A percentile compares a stretch with the other conserved stretches of the same genome.
These are phyloP conservation scores for Daldinia grandis DNA, from an alignment of 495 filamentous ascomycete genomes.

Conservation along the genomic window DNA sequence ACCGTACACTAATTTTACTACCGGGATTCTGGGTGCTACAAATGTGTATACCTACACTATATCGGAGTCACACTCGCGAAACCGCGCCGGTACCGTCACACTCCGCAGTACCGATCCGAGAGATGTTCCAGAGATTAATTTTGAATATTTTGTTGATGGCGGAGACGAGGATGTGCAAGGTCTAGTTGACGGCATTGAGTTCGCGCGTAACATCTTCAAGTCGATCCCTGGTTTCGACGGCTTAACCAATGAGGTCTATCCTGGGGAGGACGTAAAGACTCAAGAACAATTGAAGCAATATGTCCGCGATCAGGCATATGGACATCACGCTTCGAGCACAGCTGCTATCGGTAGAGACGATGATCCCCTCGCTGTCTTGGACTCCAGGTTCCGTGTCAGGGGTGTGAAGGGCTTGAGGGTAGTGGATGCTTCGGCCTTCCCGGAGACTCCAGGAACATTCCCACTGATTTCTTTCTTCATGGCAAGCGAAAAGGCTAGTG, in stretches of 20 bases:
- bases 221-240: neutral
- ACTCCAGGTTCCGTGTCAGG: neutral
- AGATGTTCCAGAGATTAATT: neutral
- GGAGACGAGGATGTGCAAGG: neutral
- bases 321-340: conserved; percentile 3
- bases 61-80: conserved; percentile 6
- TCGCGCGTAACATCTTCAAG: neutral
- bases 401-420: neutral
- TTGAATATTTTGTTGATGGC: neutral
- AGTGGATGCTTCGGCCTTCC: conserved; percentile 2
- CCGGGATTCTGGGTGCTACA: neutral
- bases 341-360: neutral
- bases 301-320: conserved; percentile 1
- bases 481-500: neutral
- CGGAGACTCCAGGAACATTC: neutral
- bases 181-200: neutral
- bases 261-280: neutral
- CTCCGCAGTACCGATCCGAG: neutral
- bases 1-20: neutral
- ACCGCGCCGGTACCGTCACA: neutral
- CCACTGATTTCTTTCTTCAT: neutral
- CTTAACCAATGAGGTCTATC: neutral
- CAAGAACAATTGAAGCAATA: neutral
- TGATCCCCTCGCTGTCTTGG: neutral
- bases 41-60: neutral